These are phyloP conservation scores for Mariannaea sp. DNA, from an alignment of 2,329 filamentous ascomycete species.

Conservation along the genomic window DNA sequence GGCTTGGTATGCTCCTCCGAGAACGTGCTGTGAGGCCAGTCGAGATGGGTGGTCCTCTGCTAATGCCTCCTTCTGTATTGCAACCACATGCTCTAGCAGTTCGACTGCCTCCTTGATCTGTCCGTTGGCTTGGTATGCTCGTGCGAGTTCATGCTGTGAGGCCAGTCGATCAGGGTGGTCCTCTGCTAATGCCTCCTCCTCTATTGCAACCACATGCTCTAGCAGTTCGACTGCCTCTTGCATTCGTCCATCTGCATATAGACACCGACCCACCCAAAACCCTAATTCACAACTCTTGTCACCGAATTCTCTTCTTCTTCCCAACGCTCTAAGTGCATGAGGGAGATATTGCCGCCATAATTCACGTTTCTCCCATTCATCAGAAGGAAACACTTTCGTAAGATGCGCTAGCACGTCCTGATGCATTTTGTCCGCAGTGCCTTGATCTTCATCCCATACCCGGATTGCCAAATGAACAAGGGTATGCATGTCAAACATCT, in stretches of 20 bases:
- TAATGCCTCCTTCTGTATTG: background rate
- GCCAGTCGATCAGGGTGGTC: background rate
- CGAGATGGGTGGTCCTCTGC: too few relatives aligned
- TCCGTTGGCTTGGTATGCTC: background rate
- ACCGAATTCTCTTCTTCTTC: background rate
- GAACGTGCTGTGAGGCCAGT: background rate
- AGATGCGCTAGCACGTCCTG: background rate
- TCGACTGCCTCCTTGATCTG: background rate
- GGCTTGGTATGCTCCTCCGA: background rate
- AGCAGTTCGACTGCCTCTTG: too few relatives aligned
- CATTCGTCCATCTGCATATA: background rate
- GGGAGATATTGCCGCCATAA: slow-evolving; percentile 5
- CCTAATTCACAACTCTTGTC: background rate
- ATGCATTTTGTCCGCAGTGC: slow-evolving; percentile 30
- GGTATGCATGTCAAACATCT: slow-evolving; percentile 45
- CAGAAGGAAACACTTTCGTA: slow-evolving; percentile 10
- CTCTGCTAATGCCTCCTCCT: too few relatives aligned
- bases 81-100: background rate
- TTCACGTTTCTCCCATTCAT: slow-evolving; percentile 8
- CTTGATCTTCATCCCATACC: slow-evolving; percentile 30
- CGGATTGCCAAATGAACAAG: slow-evolving; percentile 42
- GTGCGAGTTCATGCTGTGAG: background rate
- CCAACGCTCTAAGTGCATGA: background rate
- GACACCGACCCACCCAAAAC: background rate
- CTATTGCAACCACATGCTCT: too few relatives aligned